Evolutionary conservation across 1,284 basidiomycete species (phyloP).

Genomic region (Pyrrhoderma noxium): DNA sequence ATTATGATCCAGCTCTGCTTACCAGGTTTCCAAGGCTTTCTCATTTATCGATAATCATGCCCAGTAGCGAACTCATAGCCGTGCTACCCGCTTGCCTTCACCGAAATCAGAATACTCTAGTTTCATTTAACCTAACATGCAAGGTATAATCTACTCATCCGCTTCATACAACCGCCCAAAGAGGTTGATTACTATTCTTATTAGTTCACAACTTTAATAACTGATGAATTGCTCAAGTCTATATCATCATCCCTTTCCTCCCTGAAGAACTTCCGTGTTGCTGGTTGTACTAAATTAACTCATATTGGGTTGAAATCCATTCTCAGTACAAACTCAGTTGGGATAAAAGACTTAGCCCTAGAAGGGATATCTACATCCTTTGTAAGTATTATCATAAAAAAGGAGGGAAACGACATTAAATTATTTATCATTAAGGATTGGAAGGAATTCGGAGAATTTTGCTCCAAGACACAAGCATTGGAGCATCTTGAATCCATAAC

Average conservation of each 20-base stretch:
- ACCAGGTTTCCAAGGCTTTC: conserved; percentile 39
- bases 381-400: conserved; percentile 21
- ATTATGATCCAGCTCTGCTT: conserved; percentile 47
- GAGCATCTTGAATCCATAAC: conserved; percentile 47
- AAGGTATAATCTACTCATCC: conserved; percentile 36
- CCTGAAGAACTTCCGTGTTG: conserved; percentile 49
- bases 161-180: not conserved
- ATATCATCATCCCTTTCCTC: conserved; percentile 41
- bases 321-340: conserved; percentile 34
- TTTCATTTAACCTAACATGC: conserved; percentile 56
- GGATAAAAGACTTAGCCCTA: conserved; percentile 47
- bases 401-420: not conserved
- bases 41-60: conserved; percentile 64
- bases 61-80: conserved; percentile 44
- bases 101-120: conserved; percentile 36
- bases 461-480: conserved; percentile 32
- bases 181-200: conserved; percentile 6
- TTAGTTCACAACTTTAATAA: conserved; percentile 41
- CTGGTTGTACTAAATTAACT: conserved; percentile 63
- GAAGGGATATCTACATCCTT: conserved; percentile 58
- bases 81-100: conserved; percentile 46
- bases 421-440: conserved; percentile 38
- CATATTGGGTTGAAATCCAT: conserved; percentile 48
- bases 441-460: conserved; percentile 35
- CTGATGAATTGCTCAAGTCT: conserved; percentile 42